Evolutionary conservation across 2,329 filamentous ascomycete genomes (phyloP).

Genomic region (Endothia cerciana): DNA sequence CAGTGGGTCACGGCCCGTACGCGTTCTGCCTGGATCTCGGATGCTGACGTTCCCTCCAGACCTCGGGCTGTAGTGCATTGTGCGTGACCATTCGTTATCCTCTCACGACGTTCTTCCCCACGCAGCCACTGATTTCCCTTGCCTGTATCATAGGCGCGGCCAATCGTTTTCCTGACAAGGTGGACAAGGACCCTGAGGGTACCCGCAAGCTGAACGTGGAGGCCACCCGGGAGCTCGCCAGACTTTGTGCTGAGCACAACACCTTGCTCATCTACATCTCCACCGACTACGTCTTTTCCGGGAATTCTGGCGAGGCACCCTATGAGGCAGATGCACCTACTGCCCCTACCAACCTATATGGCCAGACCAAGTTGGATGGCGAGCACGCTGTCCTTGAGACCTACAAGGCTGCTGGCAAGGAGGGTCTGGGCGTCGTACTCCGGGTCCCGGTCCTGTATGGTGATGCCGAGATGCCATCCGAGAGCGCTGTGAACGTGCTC

Average conservation of each 20-base stretch:
- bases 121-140: neutral
- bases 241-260: slow-evolving; percentile 63
- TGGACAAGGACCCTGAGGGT: slow-evolving; percentile 76
- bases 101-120: neutral
- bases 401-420: slow-evolving; percentile 51
- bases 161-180: slow-evolving; percentile 85
- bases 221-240: slow-evolving; percentile 69
- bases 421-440: slow-evolving; percentile 68
- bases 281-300: slow-evolving; percentile 81
- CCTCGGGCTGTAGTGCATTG: slow-evolving; percentile 82
- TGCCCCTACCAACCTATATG: slow-evolving; percentile 76
- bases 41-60: slow-evolving; percentile 44
- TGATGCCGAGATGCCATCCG: slow-evolving; percentile 66
- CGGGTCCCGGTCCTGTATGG: slow-evolving; percentile 87
- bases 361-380: slow-evolving; percentile 64
- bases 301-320: slow-evolving; percentile 77
- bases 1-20: slow-evolving; percentile 32
- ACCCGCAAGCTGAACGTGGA: slow-evolving; percentile 75
- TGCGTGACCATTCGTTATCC: slow-evolving; percentile 44
- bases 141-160: slow-evolving; percentile 67
- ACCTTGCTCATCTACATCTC: slow-evolving; percentile 77
- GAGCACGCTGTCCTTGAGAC: slow-evolving; percentile 68
- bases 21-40: slow-evolving; percentile 20
- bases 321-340: slow-evolving; percentile 70
- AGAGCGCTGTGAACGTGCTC: slow-evolving; percentile 83